Evolutionary conservation across 208 protist species (phyloP).

Genomic region (Trichomonas vaginalis): DNA sequence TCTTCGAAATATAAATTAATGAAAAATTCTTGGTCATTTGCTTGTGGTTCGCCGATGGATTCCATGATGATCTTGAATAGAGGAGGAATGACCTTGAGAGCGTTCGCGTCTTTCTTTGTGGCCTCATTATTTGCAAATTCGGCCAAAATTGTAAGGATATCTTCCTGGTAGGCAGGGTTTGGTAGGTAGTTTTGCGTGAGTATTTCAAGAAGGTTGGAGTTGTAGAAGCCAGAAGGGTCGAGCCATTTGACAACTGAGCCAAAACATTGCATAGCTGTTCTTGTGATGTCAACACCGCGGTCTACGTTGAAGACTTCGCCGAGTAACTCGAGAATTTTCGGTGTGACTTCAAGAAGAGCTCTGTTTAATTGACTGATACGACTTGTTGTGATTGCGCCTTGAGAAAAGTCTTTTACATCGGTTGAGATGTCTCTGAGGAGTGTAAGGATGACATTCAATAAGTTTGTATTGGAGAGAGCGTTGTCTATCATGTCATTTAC

Average conservation of each 20-base stretch:
- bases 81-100: background rate
- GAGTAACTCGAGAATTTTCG: background rate
- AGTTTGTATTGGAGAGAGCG: background rate
- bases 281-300: background rate
- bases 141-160: background rate
- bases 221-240: background rate
- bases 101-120: background rate
- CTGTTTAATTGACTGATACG: background rate
- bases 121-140: background rate
- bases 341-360: background rate
- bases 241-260: background rate
- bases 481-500: background rate
- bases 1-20: background rate
- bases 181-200: background rate
- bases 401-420: background rate
- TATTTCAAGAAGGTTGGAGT: background rate
- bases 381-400: background rate
- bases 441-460: background rate
- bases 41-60: background rate
- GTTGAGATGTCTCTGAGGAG: background rate
- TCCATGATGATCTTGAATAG: background rate
- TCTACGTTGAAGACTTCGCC: background rate
- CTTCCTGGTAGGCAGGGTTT: background rate
- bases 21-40: background rate
- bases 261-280: background rate